Conservation (phyloP, 2,329 filamentous ascomycete genomes). For the Talaromyces sp. region DNA sequence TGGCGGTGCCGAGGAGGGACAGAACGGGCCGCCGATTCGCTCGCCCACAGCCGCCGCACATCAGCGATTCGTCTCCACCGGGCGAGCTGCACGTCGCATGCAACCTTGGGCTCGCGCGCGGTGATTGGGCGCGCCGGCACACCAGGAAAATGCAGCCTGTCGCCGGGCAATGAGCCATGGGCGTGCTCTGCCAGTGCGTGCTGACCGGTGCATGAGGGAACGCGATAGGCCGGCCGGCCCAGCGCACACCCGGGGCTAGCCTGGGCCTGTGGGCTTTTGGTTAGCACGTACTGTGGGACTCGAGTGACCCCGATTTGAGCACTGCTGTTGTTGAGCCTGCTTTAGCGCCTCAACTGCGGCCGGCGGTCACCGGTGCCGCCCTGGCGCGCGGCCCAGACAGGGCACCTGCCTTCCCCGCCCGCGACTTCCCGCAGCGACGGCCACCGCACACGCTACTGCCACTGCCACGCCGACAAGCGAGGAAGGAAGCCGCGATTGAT, state of each 20-base stretch:
- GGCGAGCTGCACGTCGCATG: not conserved
- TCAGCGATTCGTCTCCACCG: not conserved
- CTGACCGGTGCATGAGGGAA: not conserved
- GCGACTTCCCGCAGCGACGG: not conserved
- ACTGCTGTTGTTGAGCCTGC: not conserved
- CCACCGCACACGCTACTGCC: not conserved
- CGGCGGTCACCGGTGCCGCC: not conserved
- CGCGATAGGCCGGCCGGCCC: too few species aligned
- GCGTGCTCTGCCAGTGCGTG: not conserved
- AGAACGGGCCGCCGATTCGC: not conserved
- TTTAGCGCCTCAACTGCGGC: not conserved
- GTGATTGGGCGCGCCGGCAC: not conserved
- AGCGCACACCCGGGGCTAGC: too few species aligned
- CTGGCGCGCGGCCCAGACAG: constrained; percentile 2
- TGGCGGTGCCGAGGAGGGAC: not conserved
- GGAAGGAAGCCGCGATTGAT: too few species aligned
- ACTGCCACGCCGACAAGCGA: too few species aligned
- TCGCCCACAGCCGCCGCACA: constrained; percentile 8
- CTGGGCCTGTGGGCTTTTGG: too few species aligned
- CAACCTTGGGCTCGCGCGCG: not conserved
- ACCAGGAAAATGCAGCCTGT: not conserved
- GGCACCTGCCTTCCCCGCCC: too few species aligned
- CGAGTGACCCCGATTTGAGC: not conserved
- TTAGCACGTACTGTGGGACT: too few species aligned
- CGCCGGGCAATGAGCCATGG: too few species aligned